These are phyloP conservation scores for Zarea fungicola DNA, from an alignment of 2,329 filamentous ascomycete species.

Conservation along the genomic window DNA sequence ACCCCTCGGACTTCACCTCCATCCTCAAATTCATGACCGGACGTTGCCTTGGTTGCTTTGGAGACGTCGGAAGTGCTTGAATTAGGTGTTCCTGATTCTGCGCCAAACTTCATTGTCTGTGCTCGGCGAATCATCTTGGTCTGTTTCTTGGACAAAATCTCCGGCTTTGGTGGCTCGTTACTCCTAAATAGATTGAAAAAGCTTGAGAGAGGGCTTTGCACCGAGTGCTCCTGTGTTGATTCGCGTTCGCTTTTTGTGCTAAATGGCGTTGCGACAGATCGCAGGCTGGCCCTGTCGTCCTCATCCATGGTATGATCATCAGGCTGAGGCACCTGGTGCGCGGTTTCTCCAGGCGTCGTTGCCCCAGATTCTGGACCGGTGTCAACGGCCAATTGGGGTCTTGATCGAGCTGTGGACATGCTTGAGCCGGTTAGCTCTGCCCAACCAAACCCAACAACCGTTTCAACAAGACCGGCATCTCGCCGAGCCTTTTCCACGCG, in stretches of 20 bases:
- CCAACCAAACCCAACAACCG: slow-evolving; percentile 90
- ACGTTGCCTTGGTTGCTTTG: slow-evolving; percentile 37
- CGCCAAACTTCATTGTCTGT: slow-evolving; percentile 60
- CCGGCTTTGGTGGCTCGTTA: slow-evolving; percentile 45
- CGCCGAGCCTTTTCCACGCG: slow-evolving; percentile 90
- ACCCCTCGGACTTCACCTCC: slow-evolving; percentile 41
- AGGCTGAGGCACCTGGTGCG: slow-evolving; percentile 65
- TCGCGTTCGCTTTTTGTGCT: slow-evolving; percentile 17
- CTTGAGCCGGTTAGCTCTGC: slow-evolving; percentile 80
- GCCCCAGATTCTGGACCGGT: slow-evolving; percentile 28
- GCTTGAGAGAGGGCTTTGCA: slow-evolving; percentile 49
- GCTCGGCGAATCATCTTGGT: slow-evolving; percentile 70
- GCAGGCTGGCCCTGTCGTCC: slow-evolving; percentile 58
- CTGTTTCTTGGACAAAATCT: slow-evolving; percentile 52
- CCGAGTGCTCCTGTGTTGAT: slow-evolving; percentile 28
- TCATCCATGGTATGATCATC: slow-evolving; percentile 59
- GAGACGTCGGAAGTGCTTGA: slow-evolving; percentile 16
- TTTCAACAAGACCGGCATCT: slow-evolving; percentile 88
- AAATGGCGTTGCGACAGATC: slow-evolving; percentile 34
- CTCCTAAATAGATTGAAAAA: slow-evolving; percentile 71
- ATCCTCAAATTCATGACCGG: slow-evolving; percentile 44
- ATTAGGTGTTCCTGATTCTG: slow-evolving; percentile 17
- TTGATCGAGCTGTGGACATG: slow-evolving; percentile 40
- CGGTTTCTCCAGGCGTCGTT: slow-evolving; percentile 33
- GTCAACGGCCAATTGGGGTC: slow-evolving; percentile 35